Evolutionary conservation across 1,139 yeast species (phyloP), one percentile per base, ranked within the genome.

Genomic region (Blastobotrys serpentis): DNA sequence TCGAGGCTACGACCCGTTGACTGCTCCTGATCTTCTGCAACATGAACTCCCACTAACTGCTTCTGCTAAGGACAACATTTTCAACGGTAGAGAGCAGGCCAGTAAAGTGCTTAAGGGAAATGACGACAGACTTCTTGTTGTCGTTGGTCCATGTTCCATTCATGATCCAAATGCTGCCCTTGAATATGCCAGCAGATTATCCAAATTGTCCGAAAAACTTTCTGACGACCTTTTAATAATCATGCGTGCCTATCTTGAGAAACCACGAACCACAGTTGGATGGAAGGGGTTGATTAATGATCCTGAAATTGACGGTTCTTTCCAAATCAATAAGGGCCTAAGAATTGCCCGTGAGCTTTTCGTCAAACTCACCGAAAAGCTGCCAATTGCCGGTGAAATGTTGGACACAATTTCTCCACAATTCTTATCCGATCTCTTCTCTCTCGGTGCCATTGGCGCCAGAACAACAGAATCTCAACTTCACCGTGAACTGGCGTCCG

Each of bases 261-360:
- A 92, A 72, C 98, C 98, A 56, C 82, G 98, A 73, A 92, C 98
- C 47, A 92, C 98, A 19, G 98, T 92, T 47, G 98, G 98, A 53
- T 92, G 98, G 98, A 92, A 92, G 71, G 98, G 97, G 57, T 77
- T 92, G 61, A 90, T 92, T 63, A 92, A 92, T 68, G 98, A 92
- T 70, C 98, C 98, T 19, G 96, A 92, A 63, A 85, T 92, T 59
- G 96, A 92, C 66, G 90, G 88, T 52, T 79, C 97, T 49, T 90
- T 87, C 82, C 82, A 89, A 61, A 92, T 92, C 68, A 92, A 92
- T 75, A 88, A 89, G 71, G 98, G 98, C 57, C 79, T 92, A 59
- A 76, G 94, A 61, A 83, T 90, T 56, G 78, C 98, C 19, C 81
- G 98, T 68, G 84, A 85, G 58, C 79, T 92, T 73, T 92, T 88